phyloP scores from a whole-genome alignment of 2,329 filamentous ascomycete genomes.

The Aspergillus brasiliensis region DNA sequence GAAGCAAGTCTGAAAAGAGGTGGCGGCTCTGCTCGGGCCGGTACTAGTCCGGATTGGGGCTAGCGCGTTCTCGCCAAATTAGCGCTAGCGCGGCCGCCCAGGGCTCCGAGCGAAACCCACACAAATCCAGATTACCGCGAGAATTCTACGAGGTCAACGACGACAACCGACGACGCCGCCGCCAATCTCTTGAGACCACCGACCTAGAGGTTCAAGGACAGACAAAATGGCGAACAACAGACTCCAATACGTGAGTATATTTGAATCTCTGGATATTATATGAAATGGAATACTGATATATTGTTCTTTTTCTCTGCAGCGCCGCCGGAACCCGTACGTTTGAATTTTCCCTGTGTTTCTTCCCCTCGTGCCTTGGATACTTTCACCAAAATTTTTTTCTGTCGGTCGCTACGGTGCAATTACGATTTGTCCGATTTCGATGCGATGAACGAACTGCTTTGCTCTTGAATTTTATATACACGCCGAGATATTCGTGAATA shows the following conservation, averaged over 20 bases:
- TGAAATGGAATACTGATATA: slow-evolving; percentile 27
- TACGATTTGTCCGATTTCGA: not conserved
- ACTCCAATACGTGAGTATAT: slow-evolving; percentile 51
- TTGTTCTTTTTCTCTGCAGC: slow-evolving; percentile 47
- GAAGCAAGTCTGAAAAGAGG: slow-evolving; percentile 37
- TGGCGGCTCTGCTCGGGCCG: slow-evolving; percentile 34
- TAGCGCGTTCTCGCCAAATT: slow-evolving; percentile 41
- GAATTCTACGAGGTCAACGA: slow-evolving; percentile 46
- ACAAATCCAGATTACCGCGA: slow-evolving; percentile 45
- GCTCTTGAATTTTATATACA: not conserved
- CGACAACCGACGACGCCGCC: slow-evolving; percentile 44
- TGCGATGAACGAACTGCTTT: slow-evolving; percentile 1
- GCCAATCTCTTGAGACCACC: slow-evolving; percentile 44
- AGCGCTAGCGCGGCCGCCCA: slow-evolving; percentile 44
- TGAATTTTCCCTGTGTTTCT: slow-evolving; percentile 20
- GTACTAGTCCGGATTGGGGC: slow-evolving; percentile 26
- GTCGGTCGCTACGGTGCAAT: slow-evolving; percentile 24
- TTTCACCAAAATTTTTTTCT: slow-evolving; percentile 13
- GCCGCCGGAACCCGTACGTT: slow-evolving; percentile 79
- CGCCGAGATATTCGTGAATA: slow-evolving; percentile 7
- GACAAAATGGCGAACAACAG: slow-evolving; percentile 57
- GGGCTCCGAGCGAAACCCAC: slow-evolving; percentile 46
- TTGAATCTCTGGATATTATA: slow-evolving; percentile 1
- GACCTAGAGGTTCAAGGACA: slow-evolving; percentile 45
- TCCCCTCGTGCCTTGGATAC: slow-evolving; percentile 21